Evolutionary conservation across 495 filamentous ascomycete species (phyloP).

Genomic region (Aspergillus bertholletiae): DNA sequence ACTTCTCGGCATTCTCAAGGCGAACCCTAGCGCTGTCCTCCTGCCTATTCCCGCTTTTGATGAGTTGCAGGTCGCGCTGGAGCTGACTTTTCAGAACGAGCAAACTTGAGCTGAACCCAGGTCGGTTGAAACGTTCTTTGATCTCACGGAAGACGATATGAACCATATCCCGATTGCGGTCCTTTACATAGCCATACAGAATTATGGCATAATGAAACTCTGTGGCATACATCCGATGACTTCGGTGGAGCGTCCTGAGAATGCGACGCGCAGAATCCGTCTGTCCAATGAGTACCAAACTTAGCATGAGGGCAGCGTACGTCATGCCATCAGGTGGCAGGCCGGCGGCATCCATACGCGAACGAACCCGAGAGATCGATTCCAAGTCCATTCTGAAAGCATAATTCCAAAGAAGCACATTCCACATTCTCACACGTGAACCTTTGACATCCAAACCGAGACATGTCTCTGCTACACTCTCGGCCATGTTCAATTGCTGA

Average conservation of each 20-base stretch:
- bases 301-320: conserved; percentile 70
- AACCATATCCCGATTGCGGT: conserved; percentile 47
- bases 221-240: conserved; percentile 54
- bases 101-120: conserved; percentile 42
- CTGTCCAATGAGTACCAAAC: conserved; percentile 56
- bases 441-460: conserved; percentile 36
- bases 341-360: conserved; percentile 54
- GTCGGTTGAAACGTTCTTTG: conserved; percentile 38
- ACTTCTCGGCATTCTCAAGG: conserved; percentile 34
- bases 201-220: conserved; percentile 74
- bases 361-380: conserved; percentile 56
- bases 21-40: conserved; percentile 10
- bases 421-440: conserved; percentile 68
- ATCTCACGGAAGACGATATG: conserved; percentile 53
- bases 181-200: conserved; percentile 59
- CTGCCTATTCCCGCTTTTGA: conserved; percentile 1
- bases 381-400: conserved; percentile 62
- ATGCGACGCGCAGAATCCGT: conserved; percentile 64
- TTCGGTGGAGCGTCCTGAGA: conserved; percentile 55
- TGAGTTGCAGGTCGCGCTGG: conserved; percentile 25
- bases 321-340: conserved; percentile 66
- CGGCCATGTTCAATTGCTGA: conserved; percentile 54
- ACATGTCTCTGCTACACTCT: conserved; percentile 51
- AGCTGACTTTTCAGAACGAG: conserved; percentile 42
- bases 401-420: conserved; percentile 65